Evolutionary conservation across 73 alveolate genomes (phyloP).

Genomic region (Paramecium biaurelia): DNA sequence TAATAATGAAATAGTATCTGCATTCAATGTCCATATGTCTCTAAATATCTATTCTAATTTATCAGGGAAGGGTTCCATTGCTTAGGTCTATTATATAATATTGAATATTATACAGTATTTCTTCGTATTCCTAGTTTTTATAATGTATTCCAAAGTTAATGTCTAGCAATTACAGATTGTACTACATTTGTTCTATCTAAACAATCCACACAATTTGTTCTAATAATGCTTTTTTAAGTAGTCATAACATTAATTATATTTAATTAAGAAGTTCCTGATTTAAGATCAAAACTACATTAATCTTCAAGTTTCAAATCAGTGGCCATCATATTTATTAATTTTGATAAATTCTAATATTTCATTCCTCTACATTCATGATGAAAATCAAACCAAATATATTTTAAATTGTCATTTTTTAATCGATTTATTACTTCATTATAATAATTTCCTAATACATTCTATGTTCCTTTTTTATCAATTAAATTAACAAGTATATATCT

Average conservation of each 20-base stretch:
- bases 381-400: slow-evolving; percentile 97
- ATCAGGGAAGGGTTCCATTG: slow-evolving; percentile 85
- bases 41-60: slow-evolving; percentile 88
- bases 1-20: slow-evolving; percentile 83
- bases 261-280: background rate
- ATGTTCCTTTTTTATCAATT: slow-evolving; percentile 62
- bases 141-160: slow-evolving; percentile 74
- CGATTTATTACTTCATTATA: slow-evolving; percentile 76
- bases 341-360: slow-evolving; percentile 91
- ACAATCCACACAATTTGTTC: slow-evolving; percentile 98
- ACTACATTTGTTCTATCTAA: slow-evolving; percentile 97
- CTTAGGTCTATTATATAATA: background rate
- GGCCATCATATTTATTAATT: slow-evolving; percentile 72
- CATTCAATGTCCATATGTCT: slow-evolving; percentile 96
- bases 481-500: slow-evolving; percentile 49
- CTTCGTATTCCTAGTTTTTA: slow-evolving; percentile 71
- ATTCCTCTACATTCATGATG: slow-evolving; percentile 96
- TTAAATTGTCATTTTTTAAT: slow-evolving; percentile 68
- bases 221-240: slow-evolving; percentile 84
- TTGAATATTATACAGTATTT: background rate
- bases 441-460: slow-evolving; percentile 49
- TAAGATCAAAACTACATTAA: slow-evolving; percentile 63
- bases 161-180: slow-evolving; percentile 80
- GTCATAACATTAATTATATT: slow-evolving; percentile 33
- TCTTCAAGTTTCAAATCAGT: slow-evolving; percentile 57